Evolutionary conservation across 345 rosid species (phyloP).

Genomic region (Populus deltoides): DNA sequence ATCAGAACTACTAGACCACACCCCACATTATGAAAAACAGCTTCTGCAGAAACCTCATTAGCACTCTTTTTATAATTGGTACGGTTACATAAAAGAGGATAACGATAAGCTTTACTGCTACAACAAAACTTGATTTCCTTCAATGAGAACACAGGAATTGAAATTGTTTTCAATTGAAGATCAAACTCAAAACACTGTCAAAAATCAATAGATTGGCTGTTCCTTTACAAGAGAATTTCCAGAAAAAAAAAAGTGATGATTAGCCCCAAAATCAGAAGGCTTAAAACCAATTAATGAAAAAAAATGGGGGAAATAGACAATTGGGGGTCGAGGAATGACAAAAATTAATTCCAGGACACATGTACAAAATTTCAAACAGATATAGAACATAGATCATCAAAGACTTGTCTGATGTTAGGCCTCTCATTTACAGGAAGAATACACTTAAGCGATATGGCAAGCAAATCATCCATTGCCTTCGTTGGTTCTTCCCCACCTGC

Average conservation of each 20-base stretch:
- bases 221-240: slow-evolving; percentile 46
- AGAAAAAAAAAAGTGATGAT: slow-evolving; percentile 22
- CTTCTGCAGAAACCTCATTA: background rate
- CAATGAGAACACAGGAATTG: slow-evolving; percentile 8
- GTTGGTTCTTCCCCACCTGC: slow-evolving; percentile 76
- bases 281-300: slow-evolving; percentile 37
- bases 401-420: slow-evolving; percentile 91
- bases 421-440: slow-evolving; percentile 80
- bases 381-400: slow-evolving; percentile 61
- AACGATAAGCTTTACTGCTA: background rate
- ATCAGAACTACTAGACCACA: no score
- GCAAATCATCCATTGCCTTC: slow-evolving; percentile 85
- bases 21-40: background rate
- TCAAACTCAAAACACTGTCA: slow-evolving; percentile 32
- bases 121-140: no score
- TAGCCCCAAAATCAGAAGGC: slow-evolving; percentile 46
- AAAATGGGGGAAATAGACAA: slow-evolving; percentile 20
- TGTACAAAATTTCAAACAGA: slow-evolving; percentile 66
- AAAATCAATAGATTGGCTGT: slow-evolving; percentile 44
- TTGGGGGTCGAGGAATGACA: slow-evolving; percentile 40
- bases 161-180: slow-evolving; percentile 12
- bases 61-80: background rate
- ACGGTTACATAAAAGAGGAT: background rate
- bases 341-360: slow-evolving; percentile 55
- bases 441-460: slow-evolving; percentile 71